Percentiles rank a stretch among this genome's conserved stretches.
These are phyloP conservation scores for Chaetomiaceae sp. DNA, from an alignment of 2,329 filamentous ascomycete genomes.

Conservation along the genomic window DNA sequence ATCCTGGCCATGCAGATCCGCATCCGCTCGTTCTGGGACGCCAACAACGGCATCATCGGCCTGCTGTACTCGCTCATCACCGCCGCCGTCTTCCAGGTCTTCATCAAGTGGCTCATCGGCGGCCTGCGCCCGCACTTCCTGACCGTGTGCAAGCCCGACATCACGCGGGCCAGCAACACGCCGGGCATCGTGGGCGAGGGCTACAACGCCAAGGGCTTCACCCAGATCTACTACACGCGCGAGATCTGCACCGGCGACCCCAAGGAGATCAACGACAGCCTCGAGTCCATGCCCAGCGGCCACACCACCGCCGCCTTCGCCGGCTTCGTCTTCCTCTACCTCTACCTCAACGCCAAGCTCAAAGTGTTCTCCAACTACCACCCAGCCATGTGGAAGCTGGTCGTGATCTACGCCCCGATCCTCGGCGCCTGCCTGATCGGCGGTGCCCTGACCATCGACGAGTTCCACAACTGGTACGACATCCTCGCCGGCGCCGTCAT, in stretches of 20 bases:
- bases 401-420: slow-evolving; percentile 51
- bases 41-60: slow-evolving; percentile 65
- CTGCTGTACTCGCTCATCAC: slow-evolving; percentile 64
- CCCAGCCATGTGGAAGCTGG: slow-evolving; percentile 61
- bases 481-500: slow-evolving; percentile 56
- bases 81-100: slow-evolving; percentile 70
- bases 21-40: slow-evolving; percentile 61
- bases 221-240: slow-evolving; percentile 56
- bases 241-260: slow-evolving; percentile 54
- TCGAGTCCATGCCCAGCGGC: slow-evolving; percentile 63
- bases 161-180: slow-evolving; percentile 35
- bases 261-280: slow-evolving; percentile 51
- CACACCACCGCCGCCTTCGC: slow-evolving; percentile 61
- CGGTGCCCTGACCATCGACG: slow-evolving; percentile 55
- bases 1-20: slow-evolving; percentile 63
- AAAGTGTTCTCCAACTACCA: slow-evolving; percentile 64
- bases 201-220: slow-evolving; percentile 46
- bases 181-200: too few relatives aligned
- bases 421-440: slow-evolving; percentile 53
- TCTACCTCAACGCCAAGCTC: slow-evolving; percentile 67
- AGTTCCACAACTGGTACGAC: slow-evolving; percentile 66
- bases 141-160: slow-evolving; percentile 53
- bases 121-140: slow-evolving; percentile 68
- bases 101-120: slow-evolving; percentile 69
- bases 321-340: slow-evolving; percentile 55